A percentile compares a stretch with the other conserved stretches of the same genome.
These are phyloP conservation scores for Datura wrightii DNA, from an alignment of 257 asterid genomes.

Conservation along the genomic window DNA sequence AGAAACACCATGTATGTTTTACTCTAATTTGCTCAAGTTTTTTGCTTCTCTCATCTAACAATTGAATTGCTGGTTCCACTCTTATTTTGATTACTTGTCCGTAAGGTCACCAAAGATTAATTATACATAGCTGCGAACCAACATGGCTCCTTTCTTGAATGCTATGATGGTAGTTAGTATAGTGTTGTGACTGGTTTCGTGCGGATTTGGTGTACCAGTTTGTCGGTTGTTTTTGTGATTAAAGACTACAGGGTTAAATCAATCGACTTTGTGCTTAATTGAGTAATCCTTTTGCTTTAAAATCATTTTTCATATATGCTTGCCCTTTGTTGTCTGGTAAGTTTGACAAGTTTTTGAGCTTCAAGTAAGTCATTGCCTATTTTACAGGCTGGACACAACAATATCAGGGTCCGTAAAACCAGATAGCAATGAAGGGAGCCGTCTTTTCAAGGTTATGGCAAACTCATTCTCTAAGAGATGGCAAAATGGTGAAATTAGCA, in stretches of 20 bases:
- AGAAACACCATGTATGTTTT: slow-evolving; percentile 94
- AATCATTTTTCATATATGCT: neutral
- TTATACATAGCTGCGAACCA: slow-evolving; percentile 18
- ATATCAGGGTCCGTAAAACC: slow-evolving; percentile 91
- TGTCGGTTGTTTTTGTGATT: neutral
- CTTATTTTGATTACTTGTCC: slow-evolving; percentile 11
- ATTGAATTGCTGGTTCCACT: slow-evolving; percentile 23
- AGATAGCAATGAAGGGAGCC: slow-evolving; percentile 96
- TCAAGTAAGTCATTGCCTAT: slow-evolving; percentile 5
- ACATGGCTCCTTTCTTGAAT: neutral
- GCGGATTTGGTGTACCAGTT: neutral
- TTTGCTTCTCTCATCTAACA: neutral
- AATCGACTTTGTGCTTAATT: neutral
- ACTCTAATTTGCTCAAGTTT: slow-evolving; percentile 25
- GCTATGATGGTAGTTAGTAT: neutral
- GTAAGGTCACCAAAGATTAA: slow-evolving; percentile 6
- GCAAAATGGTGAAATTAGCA: slow-evolving; percentile 99
- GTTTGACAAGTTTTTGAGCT: slow-evolving; percentile 12
- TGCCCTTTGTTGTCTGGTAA: slow-evolving; percentile 7
- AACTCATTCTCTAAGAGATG: slow-evolving; percentile 97
- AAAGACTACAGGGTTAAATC: slow-evolving; percentile 9
- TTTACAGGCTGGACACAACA: slow-evolving; percentile 88
- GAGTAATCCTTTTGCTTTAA: slow-evolving; percentile 11
- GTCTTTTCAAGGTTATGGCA: slow-evolving; percentile 95
- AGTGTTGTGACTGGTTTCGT: slow-evolving; percentile 2